Conservation (phyloP, 176 grass and related monocot genomes). For the Oryza coarctata region DNA sequence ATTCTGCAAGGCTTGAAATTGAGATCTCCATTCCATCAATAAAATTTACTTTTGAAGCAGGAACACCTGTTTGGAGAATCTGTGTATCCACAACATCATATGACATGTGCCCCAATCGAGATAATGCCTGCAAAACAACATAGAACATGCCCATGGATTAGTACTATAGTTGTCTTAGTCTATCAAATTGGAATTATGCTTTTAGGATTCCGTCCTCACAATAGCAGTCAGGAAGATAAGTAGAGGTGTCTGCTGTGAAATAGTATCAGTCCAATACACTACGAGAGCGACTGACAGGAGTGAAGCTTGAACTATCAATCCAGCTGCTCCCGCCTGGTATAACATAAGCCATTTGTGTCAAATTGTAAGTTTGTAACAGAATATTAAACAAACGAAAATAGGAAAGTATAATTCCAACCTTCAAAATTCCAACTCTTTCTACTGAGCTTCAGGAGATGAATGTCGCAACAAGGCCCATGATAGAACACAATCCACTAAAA, state of each 20-base stretch:
- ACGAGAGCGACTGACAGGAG: conserved; percentile 65
- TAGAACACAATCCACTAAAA: conserved; percentile 87
- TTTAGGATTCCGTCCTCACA: conserved; percentile 48
- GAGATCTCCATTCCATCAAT: conserved; percentile 90
- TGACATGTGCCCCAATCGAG: conserved; percentile 92
- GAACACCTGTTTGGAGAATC: conserved; percentile 92
- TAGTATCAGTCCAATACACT: conserved; percentile 80
- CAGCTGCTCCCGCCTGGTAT: conserved; percentile 83
- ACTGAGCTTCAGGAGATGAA: conserved; percentile 84
- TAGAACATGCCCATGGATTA: conserved; percentile 14
- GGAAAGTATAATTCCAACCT: conserved; percentile 55
- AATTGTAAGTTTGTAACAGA: background rate
- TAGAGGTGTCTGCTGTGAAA: conserved; percentile 61
- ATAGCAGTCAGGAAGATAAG: conserved; percentile 84
- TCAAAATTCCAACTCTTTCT: conserved; percentile 92
- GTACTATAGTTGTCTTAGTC: background rate
- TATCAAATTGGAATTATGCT: conserved; percentile 16
- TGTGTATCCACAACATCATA: conserved; percentile 96
- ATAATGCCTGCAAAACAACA: conserved; percentile 63
- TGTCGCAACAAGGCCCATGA: conserved; percentile 94
- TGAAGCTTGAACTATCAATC: conserved; percentile 95
- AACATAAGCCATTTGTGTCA: conserved; percentile 26
- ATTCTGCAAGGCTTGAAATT: conserved; percentile 91
- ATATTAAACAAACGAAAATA: background rate
- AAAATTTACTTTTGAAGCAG: conserved; percentile 86